Evolutionary conservation across 177 flowering plant species (phyloP), one percentile per base, ranked within the genome.

Genomic region (Tripterygium wilfordii): DNA sequence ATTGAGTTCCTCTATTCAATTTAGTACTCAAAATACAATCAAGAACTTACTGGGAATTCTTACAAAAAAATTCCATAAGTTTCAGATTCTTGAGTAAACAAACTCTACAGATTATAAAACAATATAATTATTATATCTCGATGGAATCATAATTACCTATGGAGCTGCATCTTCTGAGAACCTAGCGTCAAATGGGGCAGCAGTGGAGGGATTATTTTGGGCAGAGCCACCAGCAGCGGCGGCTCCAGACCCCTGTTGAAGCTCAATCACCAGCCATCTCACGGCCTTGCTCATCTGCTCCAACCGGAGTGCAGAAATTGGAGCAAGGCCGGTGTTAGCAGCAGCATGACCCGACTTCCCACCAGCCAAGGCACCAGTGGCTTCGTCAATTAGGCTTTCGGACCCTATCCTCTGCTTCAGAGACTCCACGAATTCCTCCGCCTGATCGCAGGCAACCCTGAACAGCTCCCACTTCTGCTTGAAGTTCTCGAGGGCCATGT

Each of bases 241-340:
- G n/a, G n/a, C 45, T 15, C 87, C 94, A 16, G 89, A 75, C 22
- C 96, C 96, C 6, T 78, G 86, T 57, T 86, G 98, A 46, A 92
- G 67, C 57, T 88, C 96, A 24, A 88, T 77, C 36, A 88, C 98
- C 32, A 92, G 85, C 84, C 91, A 86, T 37, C 96, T 45, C 5
- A 92, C 97, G 14, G 97, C 96, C 62, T 88, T 92, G 49, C 98
- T 92, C 98, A 92, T 88, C 67, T 92, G 94, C 55, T 92, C 98
- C 63, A 92, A 57, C 19, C 96, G 70, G 28, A 88, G 94, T 0
- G 94, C 98, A 64, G 94, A 86, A 8, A 92, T 92, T 4, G 96
- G 96, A 4, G 94, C 82, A 43, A 86, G 86, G 38, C 85, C 79
- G 21, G 76, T 48, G 5, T 74, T 26, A n/a, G 33, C 33, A 6